These are phyloP conservation scores for Ocimum tenuiflorum DNA, from an alignment of 257 asterid species.

Conservation along the genomic window DNA sequence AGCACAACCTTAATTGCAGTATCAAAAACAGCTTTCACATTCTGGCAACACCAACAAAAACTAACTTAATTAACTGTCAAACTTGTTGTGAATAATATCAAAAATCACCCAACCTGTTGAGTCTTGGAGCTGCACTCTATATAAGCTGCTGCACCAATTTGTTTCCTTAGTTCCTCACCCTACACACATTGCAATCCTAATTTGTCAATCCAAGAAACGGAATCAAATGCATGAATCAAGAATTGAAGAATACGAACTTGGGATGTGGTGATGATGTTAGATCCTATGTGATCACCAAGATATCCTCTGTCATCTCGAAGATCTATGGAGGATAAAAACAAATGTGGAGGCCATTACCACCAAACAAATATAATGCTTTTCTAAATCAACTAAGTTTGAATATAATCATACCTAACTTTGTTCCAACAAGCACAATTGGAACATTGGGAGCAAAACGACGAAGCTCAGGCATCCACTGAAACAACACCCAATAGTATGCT, in stretches of 20 bases:
- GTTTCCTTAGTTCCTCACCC: constrained; percentile 97
- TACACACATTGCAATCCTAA: constrained; percentile 10
- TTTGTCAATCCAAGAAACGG: not conserved
- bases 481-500: constrained; percentile 13
- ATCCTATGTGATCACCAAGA: constrained; percentile 64
- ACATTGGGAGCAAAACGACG: constrained; percentile 96
- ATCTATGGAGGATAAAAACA: constrained; percentile 32
- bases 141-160: constrained; percentile 94
- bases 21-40: constrained; percentile 91
- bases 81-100: no score
- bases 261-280: constrained; percentile 62
- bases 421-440: constrained; percentile 89
- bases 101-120: constrained; percentile 56
- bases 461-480: constrained; percentile 99
- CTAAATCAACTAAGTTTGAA: not conserved
- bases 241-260: constrained; percentile 43
- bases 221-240: not conserved
- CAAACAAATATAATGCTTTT: not conserved
- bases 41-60: constrained; percentile 34
- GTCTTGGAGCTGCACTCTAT: constrained; percentile 98
- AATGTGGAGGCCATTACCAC: not conserved
- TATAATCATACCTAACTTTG: constrained; percentile 60
- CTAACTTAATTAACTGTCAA: not conserved
- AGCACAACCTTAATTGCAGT: constrained; percentile 90
- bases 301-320: constrained; percentile 70